Evolutionary conservation across 305 asterid genomes (phyloP).

Genomic region (Galium porrigens): DNA sequence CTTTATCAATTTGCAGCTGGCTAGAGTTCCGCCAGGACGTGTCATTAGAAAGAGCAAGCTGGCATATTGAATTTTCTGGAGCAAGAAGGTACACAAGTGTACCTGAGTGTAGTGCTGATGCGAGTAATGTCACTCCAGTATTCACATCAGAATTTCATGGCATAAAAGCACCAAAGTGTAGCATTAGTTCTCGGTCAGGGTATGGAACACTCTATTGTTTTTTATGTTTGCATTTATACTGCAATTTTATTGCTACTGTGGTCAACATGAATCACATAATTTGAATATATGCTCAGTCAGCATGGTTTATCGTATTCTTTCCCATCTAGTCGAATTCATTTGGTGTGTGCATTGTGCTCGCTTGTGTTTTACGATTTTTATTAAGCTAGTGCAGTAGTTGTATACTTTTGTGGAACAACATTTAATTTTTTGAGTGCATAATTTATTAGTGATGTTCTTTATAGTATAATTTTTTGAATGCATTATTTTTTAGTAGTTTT

Average conservation of each 20-base stretch:
- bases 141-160: constrained; percentile 20
- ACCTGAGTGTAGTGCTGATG: constrained; percentile 16
- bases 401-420: neutral
- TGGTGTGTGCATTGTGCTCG: too few relatives aligned
- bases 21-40: constrained; percentile 61
- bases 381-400: neutral
- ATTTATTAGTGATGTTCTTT: neutral
- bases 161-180: constrained; percentile 19
- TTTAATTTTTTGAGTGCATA: neutral
- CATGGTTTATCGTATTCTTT: neutral
- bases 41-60: constrained; percentile 61
- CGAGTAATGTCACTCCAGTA: constrained; percentile 17
- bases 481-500: neutral
- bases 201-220: constrained; percentile 15
- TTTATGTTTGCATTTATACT: neutral
- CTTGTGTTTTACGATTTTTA: too few relatives aligned
- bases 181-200: constrained; percentile 24
- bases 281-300: neutral
- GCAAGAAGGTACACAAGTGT: constrained; percentile 23
- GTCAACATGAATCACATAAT: neutral
- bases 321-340: too few relatives aligned
- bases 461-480: too few relatives aligned
- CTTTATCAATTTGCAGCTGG: constrained; percentile 46
- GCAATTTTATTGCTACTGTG: neutral
- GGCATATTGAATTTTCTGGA: constrained; percentile 42